Conservation (phyloP, 129 eudicot species). For the Saussurea involucrata region DNA sequence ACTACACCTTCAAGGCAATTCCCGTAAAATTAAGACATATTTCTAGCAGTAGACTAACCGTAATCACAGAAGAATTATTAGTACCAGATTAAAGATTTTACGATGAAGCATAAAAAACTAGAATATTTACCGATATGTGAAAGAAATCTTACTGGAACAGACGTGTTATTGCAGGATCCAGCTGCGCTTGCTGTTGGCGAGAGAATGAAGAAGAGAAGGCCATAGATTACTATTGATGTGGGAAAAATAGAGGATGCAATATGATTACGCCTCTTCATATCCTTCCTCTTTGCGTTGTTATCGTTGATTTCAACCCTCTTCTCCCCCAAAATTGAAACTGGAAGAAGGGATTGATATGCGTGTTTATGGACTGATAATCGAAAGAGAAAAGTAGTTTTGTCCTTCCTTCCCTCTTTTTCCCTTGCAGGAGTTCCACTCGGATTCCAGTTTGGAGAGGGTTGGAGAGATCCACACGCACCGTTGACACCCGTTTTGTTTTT, state of each 20-base stretch:
- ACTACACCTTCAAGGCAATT: neutral
- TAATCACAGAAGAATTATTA: neutral
- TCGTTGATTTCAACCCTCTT: constrained; percentile 3
- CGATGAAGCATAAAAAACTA: neutral
- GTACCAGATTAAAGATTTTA: neutral
- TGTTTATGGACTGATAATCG: constrained; percentile 5
- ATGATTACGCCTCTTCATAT: constrained; percentile 24
- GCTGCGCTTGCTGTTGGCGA: constrained; percentile 29
- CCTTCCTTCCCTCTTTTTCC: constrained; percentile 19
- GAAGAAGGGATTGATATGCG: constrained; percentile 17
- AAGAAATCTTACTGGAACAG: constrained; percentile 32
- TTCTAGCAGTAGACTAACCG: neutral
- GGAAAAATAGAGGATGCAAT: constrained; percentile 6
- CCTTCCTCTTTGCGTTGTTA: constrained; percentile 10
- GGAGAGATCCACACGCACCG: constrained; percentile 14
- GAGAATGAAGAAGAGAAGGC: constrained; percentile 12
- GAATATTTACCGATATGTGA: constrained; percentile 8
- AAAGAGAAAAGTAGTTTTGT: constrained; percentile 2
- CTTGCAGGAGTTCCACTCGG: constrained; percentile 26
- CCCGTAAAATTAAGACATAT: neutral
- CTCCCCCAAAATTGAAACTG: constrained; percentile 6
- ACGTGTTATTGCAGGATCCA: constrained; percentile 30
- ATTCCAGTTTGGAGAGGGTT: constrained; percentile 11
- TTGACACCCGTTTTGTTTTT: neutral
- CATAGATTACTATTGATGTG: constrained; percentile 8